Base-by-base conservation (phyloP, 2,329 filamentous ascomycete species). In the Beauveria sp. region DNA sequence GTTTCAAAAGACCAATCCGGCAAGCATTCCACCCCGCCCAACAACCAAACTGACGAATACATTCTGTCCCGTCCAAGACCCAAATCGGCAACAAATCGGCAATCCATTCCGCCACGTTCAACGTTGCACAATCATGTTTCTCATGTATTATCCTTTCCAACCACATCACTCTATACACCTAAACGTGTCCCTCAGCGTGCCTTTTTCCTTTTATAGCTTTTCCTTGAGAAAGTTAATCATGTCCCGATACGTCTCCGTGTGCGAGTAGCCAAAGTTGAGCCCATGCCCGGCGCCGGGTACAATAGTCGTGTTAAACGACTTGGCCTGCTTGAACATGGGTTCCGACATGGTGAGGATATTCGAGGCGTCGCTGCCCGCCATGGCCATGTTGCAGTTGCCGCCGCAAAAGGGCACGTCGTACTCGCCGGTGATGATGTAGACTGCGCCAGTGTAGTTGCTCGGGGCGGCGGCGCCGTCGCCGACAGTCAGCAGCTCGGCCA, bases 401-500 rank as follows among this genome's bases (percentile, higher is more conserved):
- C 85, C 86, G 63, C 86, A 88, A 70, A 84, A 88, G 6, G 81
- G 79, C 12, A 81, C 62, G 54, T 86, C 80, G 14, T 70, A 70
- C 22, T 77, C 30, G 16, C 28, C 85, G 38, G 83, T 86, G 62
- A 88, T 77, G 55, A 88, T 76, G 51, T 85, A 71, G 0, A 85
- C 83, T 0, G 85, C 82, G 0, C 83, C 85, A 2, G 68, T 71
- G 66, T 83, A 85, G 0, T 68, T 63, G 58, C 72, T 79, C 3
- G 66, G 64, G 20, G 63, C 63, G 6, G 66, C 65, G 0, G 72
- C 74, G 1, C 73, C 70, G 16, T 69, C 73, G 4, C 75, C 79
- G 5, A 86, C 70, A 1, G 83, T 87, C 47, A 88, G 69, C 1
- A 87, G 68, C 70, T 88, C 85, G 26, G 83, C 86, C 0, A 79